Conservation (phyloP, 192 early-diverging fungal genomes). For the Globomyces pollinis-pini region DNA sequence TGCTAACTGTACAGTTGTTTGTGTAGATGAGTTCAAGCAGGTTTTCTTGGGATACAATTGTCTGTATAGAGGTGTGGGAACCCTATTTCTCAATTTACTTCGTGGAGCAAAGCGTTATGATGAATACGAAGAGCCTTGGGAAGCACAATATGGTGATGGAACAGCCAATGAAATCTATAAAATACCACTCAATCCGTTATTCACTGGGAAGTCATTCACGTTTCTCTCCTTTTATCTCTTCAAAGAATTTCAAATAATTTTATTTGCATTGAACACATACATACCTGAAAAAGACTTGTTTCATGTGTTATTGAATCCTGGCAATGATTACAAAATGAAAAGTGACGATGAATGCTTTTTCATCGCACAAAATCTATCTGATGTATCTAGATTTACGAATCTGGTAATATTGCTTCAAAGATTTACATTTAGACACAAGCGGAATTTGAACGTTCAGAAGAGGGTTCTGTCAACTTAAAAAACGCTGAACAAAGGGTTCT, state of each 20-base stretch:
- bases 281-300: slow-evolving; percentile 13
- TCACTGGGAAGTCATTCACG: slow-evolving; percentile 53
- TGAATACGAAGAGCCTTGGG: slow-evolving; percentile 53
- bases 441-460: slow-evolving; percentile 1
- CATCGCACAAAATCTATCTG: slow-evolving; percentile 6
- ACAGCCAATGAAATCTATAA: slow-evolving; percentile 51
- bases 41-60: slow-evolving; percentile 42
- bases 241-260: slow-evolving; percentile 30
- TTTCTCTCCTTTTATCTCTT: slow-evolving; percentile 44
- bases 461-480: not conserved
- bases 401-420: not conserved
- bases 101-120: slow-evolving; percentile 32
- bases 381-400: not conserved
- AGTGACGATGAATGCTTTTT: slow-evolving; percentile 1
- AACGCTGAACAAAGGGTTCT: not conserved
- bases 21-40: slow-evolving; percentile 35
- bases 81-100: slow-evolving; percentile 57
- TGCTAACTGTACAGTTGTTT: slow-evolving; percentile 24
- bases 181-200: slow-evolving; percentile 36
- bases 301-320: slow-evolving; percentile 57
- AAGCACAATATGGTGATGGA: slow-evolving; percentile 60
- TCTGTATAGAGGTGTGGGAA: slow-evolving; percentile 45
- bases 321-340: slow-evolving; percentile 15
- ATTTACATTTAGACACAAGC: not conserved
- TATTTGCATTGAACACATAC: slow-evolving; percentile 20